Evolutionary conservation across 768 basidiomycete genomes (phyloP), one percentile per base, ranked within the genome.

Genomic region (Tulasnella sp.): DNA sequence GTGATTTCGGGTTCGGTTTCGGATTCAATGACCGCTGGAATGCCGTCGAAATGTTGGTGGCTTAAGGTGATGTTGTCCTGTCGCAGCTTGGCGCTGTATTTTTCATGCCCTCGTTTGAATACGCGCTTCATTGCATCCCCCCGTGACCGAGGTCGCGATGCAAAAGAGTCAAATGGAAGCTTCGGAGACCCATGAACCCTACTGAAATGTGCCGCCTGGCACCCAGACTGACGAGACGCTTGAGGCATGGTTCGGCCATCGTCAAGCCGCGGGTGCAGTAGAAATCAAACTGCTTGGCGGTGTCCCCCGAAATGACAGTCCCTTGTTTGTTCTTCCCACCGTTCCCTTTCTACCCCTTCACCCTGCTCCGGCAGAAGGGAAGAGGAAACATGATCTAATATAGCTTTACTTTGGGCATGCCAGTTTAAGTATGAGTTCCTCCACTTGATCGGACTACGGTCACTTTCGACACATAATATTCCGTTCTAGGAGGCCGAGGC

Each of bases 131-230:
- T 60, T 8, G 20, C n/a, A 37, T 37, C n/a, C n/a, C n/a, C n/a
- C n/a, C n/a, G n/a, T 37, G 16, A 2, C 58, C 28, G 18, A 22
- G 16, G 58, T 60, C 58, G 18, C 28, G 58, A 28, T 37, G 37
- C 37, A 37, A 64, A 64, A 64, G 60, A 64, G 60, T 64, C 60
- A 64, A 64, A 64, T 64, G 60, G 60, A 64, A 64, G 16, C 48
- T 20, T 28, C 11, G 6, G 8, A 3, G 44, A 41, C 44, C 14
- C 40, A 74, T 18, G 73, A n/a, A 40, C 73, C 44, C 44, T 24
- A 40, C 37, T 40, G 73, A 74, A 74, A 74, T 24, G 73, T 46
- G 73, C 73, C 44, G 69, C 37, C 37, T 37, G 6, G 37, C 37
- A 37, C 69, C 69, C 28, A 37, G 73, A 16, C 73, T 28, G 73